Conservation (phyloP, 2,329 filamentous ascomycete genomes). For the Graphilbum fragrans region DNA sequence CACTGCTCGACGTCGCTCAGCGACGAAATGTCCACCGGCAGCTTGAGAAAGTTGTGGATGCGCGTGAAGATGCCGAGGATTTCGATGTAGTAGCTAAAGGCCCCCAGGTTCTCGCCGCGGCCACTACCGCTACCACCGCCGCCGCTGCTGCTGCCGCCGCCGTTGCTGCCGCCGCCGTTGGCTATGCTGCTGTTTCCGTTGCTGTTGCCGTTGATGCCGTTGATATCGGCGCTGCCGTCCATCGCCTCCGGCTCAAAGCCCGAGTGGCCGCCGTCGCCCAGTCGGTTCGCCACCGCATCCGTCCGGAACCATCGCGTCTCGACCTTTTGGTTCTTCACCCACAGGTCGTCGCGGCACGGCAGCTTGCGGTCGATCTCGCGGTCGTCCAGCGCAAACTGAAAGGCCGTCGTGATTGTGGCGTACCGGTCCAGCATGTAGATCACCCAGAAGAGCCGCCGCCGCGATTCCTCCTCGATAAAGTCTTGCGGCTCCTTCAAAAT, state of each 20-base stretch:
- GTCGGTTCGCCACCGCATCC: conserved; percentile 15
- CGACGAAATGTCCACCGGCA: conserved; percentile 78
- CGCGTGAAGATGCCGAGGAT: conserved; percentile 77
- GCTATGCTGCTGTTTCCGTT: background rate
- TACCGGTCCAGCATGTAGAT: conserved; percentile 84
- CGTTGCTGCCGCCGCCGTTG: background rate
- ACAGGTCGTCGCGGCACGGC: conserved; percentile 79
- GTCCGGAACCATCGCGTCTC: conserved; percentile 73
- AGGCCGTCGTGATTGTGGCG: conserved; percentile 80
- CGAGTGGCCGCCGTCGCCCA: background rate
- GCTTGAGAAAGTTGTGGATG: conserved; percentile 80
- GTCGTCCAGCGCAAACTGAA: conserved; percentile 82
- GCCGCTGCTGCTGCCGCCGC: background rate
- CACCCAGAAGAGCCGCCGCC: conserved; percentile 85
- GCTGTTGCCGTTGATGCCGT: too few relatives aligned
- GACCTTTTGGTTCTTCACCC: conserved; percentile 70
- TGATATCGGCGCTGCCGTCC: background rate
- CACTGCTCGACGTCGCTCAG: conserved; percentile 77
- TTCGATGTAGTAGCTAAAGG: conserved; percentile 85
- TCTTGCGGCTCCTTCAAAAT: conserved; percentile 71
- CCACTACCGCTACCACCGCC: conserved; percentile 14
- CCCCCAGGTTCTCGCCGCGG: conserved; percentile 69
- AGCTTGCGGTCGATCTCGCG: conserved; percentile 80
- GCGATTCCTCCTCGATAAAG: conserved; percentile 82
- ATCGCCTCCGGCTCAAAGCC: conserved; percentile 6